Evolutionary conservation across 2,329 filamentous ascomycete species (phyloP), one percentile per base, ranked within the genome.

Genomic region (Albophoma yamanashiensis): DNA sequence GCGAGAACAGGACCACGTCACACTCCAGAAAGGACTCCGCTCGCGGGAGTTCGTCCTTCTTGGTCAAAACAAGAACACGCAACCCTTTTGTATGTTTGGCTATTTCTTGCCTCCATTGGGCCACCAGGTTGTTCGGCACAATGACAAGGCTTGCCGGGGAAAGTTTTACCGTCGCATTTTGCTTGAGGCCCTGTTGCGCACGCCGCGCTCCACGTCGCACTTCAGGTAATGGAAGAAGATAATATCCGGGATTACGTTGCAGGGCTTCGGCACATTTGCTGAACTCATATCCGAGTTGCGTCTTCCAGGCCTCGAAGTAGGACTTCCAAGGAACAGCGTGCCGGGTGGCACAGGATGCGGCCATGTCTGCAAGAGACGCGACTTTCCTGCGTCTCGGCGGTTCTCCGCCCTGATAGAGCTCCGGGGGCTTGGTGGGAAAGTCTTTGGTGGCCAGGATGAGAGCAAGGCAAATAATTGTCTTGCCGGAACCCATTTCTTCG

Each of bases 31-130:
- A 76, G 4, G 83, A 77, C 0, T 80, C 73, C 0, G 79, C 74
- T 1, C 76, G 64, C 0, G 91, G 91, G 0, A 92, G 76, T 2
- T 71, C 63, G 27, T 79, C 76, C 4, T 75, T 75, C 11, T 79
- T 77, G 27, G 84, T 79, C 40, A 95, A 73, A 0, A 87, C 75
- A 0, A 94, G 75, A 0, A 91, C 79, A 12, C 80, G 82, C 0
- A 97, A 75, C 0, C 82, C 81, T 3, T 74, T 75, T 0, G 91
- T 88, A 68, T 97, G 93, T 67, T 91, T 92, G 3, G 77, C 71
- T 14, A 97, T 91, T 68, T 97, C 91, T 14, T 85, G 80, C 58
- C 83, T 77, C 93, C 93, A 97, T 70, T 97, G 93, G 58, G 87
- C 81, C 3, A 96, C 77, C 31, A 97, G 78, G 68, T 97, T 97